Percentiles rank a stretch among this genome's conserved stretches.
These are phyloP conservation scores for Neurospora tetraspora DNA, from an alignment of 495 filamentous ascomycete genomes.

Conservation along the genomic window DNA sequence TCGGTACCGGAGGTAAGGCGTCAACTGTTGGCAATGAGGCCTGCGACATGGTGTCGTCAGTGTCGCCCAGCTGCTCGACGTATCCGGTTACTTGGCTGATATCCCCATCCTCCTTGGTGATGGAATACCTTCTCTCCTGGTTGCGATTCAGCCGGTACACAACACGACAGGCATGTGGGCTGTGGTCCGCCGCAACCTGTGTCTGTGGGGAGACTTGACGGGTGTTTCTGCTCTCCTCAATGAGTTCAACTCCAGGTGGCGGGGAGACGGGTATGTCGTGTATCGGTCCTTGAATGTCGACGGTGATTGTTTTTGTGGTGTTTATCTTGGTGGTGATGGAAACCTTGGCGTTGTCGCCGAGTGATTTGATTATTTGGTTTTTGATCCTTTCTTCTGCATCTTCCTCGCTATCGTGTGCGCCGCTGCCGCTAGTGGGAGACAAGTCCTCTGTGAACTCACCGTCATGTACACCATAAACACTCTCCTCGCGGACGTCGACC, in stretches of 20 bases:
- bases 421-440: conserved; percentile 7
- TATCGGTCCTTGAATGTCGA: conserved; percentile 58
- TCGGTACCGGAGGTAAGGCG: conserved; percentile 8
- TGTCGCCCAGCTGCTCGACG: conserved; percentile 17
- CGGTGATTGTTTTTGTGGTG: conserved; percentile 61
- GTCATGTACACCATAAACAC: conserved; percentile 21
- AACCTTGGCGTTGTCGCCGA: conserved; percentile 42
- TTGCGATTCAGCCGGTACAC: conserved; percentile 26
- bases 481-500: conserved; percentile 46
- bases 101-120: conserved; percentile 25
- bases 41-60: neutral
- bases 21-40: neutral
- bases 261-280: conserved; percentile 48
- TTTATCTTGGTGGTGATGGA: conserved; percentile 55
- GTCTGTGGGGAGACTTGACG: neutral
- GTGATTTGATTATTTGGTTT: conserved; percentile 32
- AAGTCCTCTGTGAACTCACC: conserved; percentile 36
- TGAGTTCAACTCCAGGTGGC: conserved; percentile 55
- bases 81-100: conserved; percentile 18
- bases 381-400: conserved; percentile 34
- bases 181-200: neutral
- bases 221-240: conserved; percentile 37
- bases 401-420: conserved; percentile 22
- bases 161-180: conserved; percentile 7
- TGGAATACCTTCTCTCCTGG: conserved; percentile 25